Evolutionary conservation across 768 basidiomycete genomes (phyloP).

Genomic region (Phylloporus sp.): DNA sequence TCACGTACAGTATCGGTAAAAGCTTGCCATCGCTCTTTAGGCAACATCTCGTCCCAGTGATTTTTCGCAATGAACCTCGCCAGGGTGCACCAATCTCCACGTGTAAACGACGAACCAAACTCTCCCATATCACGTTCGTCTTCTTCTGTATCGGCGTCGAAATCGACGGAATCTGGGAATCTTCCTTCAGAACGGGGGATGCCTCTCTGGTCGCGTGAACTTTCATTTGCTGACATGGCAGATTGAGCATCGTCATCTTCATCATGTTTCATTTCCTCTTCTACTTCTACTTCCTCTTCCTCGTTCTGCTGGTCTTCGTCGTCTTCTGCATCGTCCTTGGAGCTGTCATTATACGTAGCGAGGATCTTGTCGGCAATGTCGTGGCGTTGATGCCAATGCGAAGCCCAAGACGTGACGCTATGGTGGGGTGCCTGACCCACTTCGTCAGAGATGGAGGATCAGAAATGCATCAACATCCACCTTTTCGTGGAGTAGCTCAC

Average conservation of each 20-base stretch:
- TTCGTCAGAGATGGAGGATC: constrained; percentile 5
- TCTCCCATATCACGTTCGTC: constrained; percentile 47
- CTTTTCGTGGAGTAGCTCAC: constrained; percentile 53
- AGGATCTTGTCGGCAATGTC: constrained; percentile 66
- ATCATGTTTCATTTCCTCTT: constrained; percentile 21
- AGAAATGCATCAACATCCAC: constrained; percentile 22
- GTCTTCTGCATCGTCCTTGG: constrained; percentile 32
- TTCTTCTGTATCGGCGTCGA: constrained; percentile 23
- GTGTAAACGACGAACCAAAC: constrained; percentile 46
- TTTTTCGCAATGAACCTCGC: constrained; percentile 56
- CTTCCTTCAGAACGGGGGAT: constrained; percentile 21
- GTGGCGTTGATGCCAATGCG: constrained; percentile 64
- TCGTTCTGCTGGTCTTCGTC: constrained; percentile 38
- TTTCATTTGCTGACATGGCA: constrained; percentile 15
- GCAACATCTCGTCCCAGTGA: constrained; percentile 40
- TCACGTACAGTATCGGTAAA: constrained; percentile 48
- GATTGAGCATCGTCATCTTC: constrained; percentile 21
- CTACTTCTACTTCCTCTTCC: constrained; percentile 25
- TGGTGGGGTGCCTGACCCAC: constrained; percentile 61
- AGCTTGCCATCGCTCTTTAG: constrained; percentile 51
- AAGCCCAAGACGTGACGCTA: constrained; percentile 55
- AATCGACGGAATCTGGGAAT: constrained; percentile 17
- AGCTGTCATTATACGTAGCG: constrained; percentile 28
- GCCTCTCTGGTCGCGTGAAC: constrained; percentile 14
- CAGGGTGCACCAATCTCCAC: constrained; percentile 59